Evolutionary conservation across 140 eudicot species (phyloP), one percentile per base, ranked within the genome.

Genomic region (Ambrosia hybrid): DNA sequence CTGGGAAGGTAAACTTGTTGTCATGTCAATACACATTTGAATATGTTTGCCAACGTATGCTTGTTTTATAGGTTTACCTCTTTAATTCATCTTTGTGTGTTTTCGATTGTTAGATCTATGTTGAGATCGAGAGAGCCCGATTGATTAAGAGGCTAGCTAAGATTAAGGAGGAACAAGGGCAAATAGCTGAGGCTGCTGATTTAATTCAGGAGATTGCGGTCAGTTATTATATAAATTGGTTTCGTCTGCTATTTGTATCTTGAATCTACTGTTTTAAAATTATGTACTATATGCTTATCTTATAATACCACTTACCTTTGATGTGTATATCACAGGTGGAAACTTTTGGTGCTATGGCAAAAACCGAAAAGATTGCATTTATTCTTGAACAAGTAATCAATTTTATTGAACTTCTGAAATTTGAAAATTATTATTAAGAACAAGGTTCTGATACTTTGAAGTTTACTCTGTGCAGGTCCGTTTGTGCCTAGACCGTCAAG

Each of bases 181-280:
- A 76, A 36, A 89, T 92, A 41, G 96, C 95, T 39, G 98, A 92
- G 80, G 98, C 98, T 79, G 98, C 98, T 62, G 96, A 92, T 77
- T 73, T 92, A 81, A 92, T 92, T 96, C 98, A 92, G 82, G 98
- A 92, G 80, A 74, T 92, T 77, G 98, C 98, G 82, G 98, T 92
- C 51, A 73, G 96, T 48, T 46, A 11, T 46, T 6, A 46, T 46
- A 7, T 46, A 1, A 21, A 21, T 21, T 21, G 26, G 26, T 21
- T 21, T 21, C 26, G 26, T 21, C 26, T 21, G 26, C 26, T 21
- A 21, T 21, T 21, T 21, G 0, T 21, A 21, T 21, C 26, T 21
- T 21, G 26, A 21, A 21, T 21, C 26, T 21, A 21, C 26, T 21
- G 26, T 21, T 21, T 21, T 21, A 21, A 21, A 21, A 21, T 21